Conservation (phyloP, 257 asterid species). For the Lycium barbarum region DNA sequence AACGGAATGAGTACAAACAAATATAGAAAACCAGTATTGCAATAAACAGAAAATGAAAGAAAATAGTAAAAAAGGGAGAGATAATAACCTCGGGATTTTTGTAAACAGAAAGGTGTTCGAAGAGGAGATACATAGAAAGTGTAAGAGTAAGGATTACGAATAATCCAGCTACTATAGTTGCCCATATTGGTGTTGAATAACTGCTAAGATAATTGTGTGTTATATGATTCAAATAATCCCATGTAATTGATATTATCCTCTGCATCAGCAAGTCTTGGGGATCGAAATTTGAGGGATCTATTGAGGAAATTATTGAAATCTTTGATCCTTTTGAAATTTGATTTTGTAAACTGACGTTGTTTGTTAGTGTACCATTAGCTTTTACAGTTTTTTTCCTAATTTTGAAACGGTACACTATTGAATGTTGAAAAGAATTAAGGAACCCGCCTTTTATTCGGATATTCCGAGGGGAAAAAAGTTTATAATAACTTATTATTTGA, state of each 20-base stretch:
- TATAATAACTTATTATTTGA: not conserved
- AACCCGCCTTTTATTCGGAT: slow-evolving; percentile 25
- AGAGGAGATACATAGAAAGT: slow-evolving; percentile 75
- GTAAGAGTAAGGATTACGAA: slow-evolving; percentile 61
- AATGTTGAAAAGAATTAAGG: not conserved
- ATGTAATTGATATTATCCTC: slow-evolving; percentile 18
- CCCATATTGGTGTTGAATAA: slow-evolving; percentile 89
- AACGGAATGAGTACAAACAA: not conserved
- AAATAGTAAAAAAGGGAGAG: not conserved
- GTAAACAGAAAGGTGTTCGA: slow-evolving; percentile 92
- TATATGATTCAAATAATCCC: not conserved
- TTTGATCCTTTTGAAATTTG: not conserved
- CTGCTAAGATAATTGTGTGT: not conserved
- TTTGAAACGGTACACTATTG: not conserved
- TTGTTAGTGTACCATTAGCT: not conserved
- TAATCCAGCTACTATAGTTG: slow-evolving; percentile 72
- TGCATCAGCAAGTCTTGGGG: slow-evolving; percentile 23
- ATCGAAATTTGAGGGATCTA: not conserved
- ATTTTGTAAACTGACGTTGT: not conserved
- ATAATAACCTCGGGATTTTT: slow-evolving; percentile 82
- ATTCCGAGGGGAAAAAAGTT: not conserved
- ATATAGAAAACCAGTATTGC: not conserved
- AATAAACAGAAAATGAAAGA: not conserved
- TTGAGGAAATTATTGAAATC: not conserved
- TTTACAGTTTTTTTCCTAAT: not conserved